Conservation (phyloP, 2,329 filamentous ascomycete species). For the Thermoascus crustaceus region DNA sequence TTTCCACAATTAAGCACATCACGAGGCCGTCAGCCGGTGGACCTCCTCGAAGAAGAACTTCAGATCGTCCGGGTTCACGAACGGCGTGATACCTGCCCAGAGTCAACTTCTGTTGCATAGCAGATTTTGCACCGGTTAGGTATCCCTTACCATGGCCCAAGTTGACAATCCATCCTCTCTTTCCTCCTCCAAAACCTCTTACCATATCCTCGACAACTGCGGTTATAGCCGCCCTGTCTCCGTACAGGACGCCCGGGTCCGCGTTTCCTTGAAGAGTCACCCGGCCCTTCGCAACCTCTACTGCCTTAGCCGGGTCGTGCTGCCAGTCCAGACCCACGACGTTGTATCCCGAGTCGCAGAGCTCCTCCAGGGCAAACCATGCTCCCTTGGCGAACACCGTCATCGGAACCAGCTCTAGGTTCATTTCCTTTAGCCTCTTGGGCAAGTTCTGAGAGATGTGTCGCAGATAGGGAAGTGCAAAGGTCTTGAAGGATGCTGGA, state of each 20-base stretch:
- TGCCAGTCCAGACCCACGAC: conserved; percentile 94
- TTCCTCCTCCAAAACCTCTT: conserved; percentile 70
- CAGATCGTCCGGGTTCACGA: conserved; percentile 86
- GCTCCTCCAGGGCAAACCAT: conserved; percentile 84
- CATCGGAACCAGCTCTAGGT: conserved; percentile 80
- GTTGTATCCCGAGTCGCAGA: conserved; percentile 84
- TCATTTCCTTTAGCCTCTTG: conserved; percentile 61
- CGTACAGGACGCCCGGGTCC: conserved; percentile 88
- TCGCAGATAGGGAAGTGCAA: conserved; percentile 76
- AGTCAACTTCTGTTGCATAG: conserved; percentile 14
- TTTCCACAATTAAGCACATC: conserved; percentile 5
- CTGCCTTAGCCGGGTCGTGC: conserved; percentile 77
- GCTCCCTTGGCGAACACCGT: conserved; percentile 97
- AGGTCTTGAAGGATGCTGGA: conserved; percentile 71
- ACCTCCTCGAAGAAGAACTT: conserved; percentile 93
- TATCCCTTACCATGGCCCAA: conserved; percentile 72
- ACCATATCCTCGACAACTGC: conserved; percentile 79
- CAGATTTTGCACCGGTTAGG: conserved; percentile 3
- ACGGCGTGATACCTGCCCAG: conserved; percentile 72
- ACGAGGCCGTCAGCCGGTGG: conserved; percentile 49
- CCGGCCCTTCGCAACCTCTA: conserved; percentile 68
- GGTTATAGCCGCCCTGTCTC: conserved; percentile 72
- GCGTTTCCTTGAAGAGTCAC: conserved; percentile 89
- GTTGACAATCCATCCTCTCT: conserved; percentile 94
- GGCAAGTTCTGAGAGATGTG: conserved; percentile 79